A percentile compares a stretch with the other conserved stretches of the same genome.
phyloP scores from a whole-genome alignment of 2,329 filamentous ascomycete species.

The Chalaropsis ovoidea region DNA sequence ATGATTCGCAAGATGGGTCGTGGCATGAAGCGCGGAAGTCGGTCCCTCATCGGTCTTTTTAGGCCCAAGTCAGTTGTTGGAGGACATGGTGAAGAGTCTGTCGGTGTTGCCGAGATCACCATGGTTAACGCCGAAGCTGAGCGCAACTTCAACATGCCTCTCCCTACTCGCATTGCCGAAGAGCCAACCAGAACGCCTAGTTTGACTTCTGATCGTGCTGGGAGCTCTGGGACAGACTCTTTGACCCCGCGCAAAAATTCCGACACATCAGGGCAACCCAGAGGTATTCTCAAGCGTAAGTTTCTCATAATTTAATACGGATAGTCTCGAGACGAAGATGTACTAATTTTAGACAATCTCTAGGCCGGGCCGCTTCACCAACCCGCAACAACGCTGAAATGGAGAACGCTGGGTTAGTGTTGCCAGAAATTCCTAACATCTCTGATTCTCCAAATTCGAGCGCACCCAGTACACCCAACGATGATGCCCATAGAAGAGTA shows the following conservation, averaged over 20 bases:
- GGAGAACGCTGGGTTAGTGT: constrained; percentile 29
- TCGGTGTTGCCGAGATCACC: constrained; percentile 59
- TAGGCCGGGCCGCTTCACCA: constrained; percentile 20
- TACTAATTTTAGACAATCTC: background rate
- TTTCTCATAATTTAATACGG: constrained; percentile 24
- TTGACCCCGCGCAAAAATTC: constrained; percentile 66
- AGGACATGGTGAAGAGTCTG: constrained; percentile 56
- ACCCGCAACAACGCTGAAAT: constrained; percentile 15
- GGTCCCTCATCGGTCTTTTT: constrained; percentile 88
- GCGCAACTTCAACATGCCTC: constrained; percentile 53
- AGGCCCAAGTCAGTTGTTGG: constrained; percentile 86
- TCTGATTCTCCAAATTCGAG: constrained; percentile 75
- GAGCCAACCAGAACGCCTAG: constrained; percentile 71
- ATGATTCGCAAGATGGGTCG: constrained; percentile 99
- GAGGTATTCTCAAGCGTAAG: constrained; percentile 87
- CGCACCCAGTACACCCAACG: constrained; percentile 76
- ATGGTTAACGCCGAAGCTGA: constrained; percentile 96
- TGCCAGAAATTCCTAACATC: constrained; percentile 52
- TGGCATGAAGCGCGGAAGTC: constrained; percentile 88
- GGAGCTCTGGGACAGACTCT: constrained; percentile 50
- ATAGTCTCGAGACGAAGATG: constrained; percentile 36
- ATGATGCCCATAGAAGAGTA: constrained; percentile 59
- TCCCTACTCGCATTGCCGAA: constrained; percentile 6
- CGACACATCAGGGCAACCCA: constrained; percentile 41
- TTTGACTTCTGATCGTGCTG: constrained; percentile 41